Evolutionary conservation across 176 grass and related monocot genomes (phyloP), one percentile per base, ranked within the genome.

Genomic region (Coix lacrymajobi): DNA sequence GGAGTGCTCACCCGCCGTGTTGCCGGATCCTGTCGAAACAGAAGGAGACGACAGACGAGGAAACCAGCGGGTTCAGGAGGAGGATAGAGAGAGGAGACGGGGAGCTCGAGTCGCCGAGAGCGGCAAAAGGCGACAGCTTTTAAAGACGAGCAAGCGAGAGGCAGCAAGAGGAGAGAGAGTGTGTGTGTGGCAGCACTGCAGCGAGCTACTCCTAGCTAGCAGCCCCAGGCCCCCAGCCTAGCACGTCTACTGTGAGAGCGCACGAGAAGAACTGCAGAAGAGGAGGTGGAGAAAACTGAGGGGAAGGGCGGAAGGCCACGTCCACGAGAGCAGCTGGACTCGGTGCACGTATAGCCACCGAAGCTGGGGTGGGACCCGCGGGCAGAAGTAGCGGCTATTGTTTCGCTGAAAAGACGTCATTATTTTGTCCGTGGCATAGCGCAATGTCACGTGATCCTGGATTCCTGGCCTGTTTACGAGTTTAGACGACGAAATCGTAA

Each of bases 41-140:
- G 46, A 11, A 66, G 20, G 45, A 37, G 32, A 69, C 63, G 44
- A 28, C 31, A 12, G 45, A 80, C 63, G 44, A 54, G 44, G 9
- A 39, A 16, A 40, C 54, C 64, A 29, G 22, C 37, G 32, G 31
- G 85, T 66, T 77, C 32, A 41, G n/a, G 76, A 44, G 79, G 63
- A 44, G 54, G 26, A 33, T 39, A 49, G 43, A 52, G 69, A 61
- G 28, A 54, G 16, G 78, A 34, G 77, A 81, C 40, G 83, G 62
- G 62, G 31, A 66, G 20, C 32, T n/a, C 64, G 68, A 31, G 49
- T n/a, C 66, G 24, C 61, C 65, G 74, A 28, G 58, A 46, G 31
- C 11, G 76, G 79, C 70, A 79, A 89, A 94, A 95, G 87, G 84
- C 81, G 69, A 93, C 92, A 91, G 83, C 90, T 90, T 90, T 92